Base-by-base conservation (phyloP, 2,329 filamentous ascomycete species). In the Fonsecaea monophora region DNA sequence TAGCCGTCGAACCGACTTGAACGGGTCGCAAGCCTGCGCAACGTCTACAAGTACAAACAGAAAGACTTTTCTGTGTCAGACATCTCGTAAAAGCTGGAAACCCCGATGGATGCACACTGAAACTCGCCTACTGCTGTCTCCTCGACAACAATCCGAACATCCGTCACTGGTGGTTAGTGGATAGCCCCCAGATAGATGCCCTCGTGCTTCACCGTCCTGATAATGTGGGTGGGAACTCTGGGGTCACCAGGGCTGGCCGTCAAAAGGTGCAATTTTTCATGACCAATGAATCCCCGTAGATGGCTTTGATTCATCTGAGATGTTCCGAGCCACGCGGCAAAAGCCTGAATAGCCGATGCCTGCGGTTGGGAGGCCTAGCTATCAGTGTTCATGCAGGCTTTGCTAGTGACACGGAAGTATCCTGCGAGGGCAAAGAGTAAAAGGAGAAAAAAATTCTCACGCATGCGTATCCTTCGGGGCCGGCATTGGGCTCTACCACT, bases 1-100 rank as follows among this genome's bases (percentile, higher is more conserved):
- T 55, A 50, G 63, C 66, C 66, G 66, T 65, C 40, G 50, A 57
- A 54, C 59, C 66, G 62, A 55, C 53, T 63, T 34, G 38, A 32
- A 48, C 59, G 38, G 57, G 13, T 60, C 37, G 40, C 10, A 37
- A 53, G 35, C 53, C 30, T 34, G 34, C 21, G 18, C 21, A 15
- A 38, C 45, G 21, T 4, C 8, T 10, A 8, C 21, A 32, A 32
- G 30, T 32, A 32, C 30, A 30, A 8, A 32, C 30, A 30, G n/a
- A 58, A 57, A 58, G 34, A 8, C 55, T 18, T n/a, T 32, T 18
- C 0, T 15, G 9, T 30, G 7, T 15, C 37, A 10, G 15, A 30
- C 21, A n/a, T 35, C 50, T 63, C 15, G 32, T n/a, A 63, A 63
- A 38, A 40, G n/a, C 9, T 18, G n/a, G 15, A 61, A 58, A 60